Conservation (phyloP, 2,329 filamentous ascomycete genomes). For the Epichloe sp. region DNA sequence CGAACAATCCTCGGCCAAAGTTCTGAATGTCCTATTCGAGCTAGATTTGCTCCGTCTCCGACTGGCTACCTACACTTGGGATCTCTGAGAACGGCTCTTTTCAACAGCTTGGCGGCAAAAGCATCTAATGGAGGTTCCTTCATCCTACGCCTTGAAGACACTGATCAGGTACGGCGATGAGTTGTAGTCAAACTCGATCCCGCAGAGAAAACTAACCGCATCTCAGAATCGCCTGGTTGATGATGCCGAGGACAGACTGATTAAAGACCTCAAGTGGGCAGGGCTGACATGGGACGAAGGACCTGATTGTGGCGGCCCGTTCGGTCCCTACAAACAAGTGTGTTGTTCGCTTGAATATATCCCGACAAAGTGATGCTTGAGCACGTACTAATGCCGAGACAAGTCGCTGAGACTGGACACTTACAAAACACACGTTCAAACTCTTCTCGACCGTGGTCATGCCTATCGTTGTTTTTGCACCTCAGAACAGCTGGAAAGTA, state of each 20-base stretch:
- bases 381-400: slow-evolving; percentile 1
- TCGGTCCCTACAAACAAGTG: slow-evolving; percentile 79
- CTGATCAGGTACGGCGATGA: slow-evolving; percentile 58
- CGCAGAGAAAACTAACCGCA: not conserved
- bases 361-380: not conserved
- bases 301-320: slow-evolving; percentile 66
- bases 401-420: slow-evolving; percentile 72
- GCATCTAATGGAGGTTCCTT: slow-evolving; percentile 75
- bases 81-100: slow-evolving; percentile 83
- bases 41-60: slow-evolving; percentile 89
- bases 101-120: slow-evolving; percentile 84
- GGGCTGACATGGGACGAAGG: slow-evolving; percentile 92
- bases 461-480: slow-evolving; percentile 94
- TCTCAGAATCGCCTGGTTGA: slow-evolving; percentile 62
- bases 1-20: slow-evolving; percentile 22
- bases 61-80: slow-evolving; percentile 90
- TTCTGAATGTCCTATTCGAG: slow-evolving; percentile 40
- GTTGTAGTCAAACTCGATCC: not conserved
- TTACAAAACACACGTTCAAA: slow-evolving; percentile 58
- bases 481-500: slow-evolving; percentile 51
- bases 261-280: slow-evolving; percentile 75
- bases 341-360: slow-evolving; percentile 4
- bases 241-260: slow-evolving; percentile 66
- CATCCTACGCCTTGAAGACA: slow-evolving; percentile 84
- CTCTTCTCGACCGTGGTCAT: slow-evolving; percentile 54